Evolutionary conservation across 2,329 filamentous ascomycete species (phyloP).

Genomic region (Pseudogymnoascus sp.): DNA sequence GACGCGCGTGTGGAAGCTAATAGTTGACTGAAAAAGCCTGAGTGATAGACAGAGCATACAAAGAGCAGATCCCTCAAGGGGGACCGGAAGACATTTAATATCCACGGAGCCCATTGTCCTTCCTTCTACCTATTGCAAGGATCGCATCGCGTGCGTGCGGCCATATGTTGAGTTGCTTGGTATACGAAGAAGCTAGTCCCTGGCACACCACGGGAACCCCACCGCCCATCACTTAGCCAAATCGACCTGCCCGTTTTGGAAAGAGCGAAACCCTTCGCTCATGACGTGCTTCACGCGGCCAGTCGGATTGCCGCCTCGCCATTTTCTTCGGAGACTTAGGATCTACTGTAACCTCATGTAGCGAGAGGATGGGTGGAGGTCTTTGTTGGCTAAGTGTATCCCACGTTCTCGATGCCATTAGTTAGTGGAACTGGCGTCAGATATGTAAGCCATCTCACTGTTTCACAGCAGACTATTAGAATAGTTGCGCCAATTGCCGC

Average conservation of each 20-base stretch:
- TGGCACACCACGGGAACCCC: background rate
- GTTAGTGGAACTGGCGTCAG: background rate
- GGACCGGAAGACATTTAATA: background rate
- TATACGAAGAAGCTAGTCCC: background rate
- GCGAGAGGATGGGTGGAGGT: background rate
- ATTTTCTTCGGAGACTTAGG: background rate
- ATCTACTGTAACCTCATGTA: background rate
- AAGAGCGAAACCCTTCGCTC: background rate
- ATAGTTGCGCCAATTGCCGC: background rate
- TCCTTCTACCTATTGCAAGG: background rate
- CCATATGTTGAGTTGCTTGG: background rate
- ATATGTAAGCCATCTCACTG: background rate
- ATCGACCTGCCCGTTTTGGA: background rate
- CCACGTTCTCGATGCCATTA: background rate
- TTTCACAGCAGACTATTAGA: background rate
- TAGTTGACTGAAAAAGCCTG: background rate
- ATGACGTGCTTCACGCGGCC: background rate
- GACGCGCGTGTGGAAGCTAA: background rate
- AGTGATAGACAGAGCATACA: background rate
- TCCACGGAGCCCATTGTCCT: background rate
- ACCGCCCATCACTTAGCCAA: background rate
- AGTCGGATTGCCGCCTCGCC: background rate
- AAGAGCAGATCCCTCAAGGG: background rate
- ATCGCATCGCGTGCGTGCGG: background rate
- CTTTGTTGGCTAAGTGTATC: background rate